Conservation (phyloP, 202 grass and related monocot genomes). For the Schoenoplectus tabernaemontani region DNA sequence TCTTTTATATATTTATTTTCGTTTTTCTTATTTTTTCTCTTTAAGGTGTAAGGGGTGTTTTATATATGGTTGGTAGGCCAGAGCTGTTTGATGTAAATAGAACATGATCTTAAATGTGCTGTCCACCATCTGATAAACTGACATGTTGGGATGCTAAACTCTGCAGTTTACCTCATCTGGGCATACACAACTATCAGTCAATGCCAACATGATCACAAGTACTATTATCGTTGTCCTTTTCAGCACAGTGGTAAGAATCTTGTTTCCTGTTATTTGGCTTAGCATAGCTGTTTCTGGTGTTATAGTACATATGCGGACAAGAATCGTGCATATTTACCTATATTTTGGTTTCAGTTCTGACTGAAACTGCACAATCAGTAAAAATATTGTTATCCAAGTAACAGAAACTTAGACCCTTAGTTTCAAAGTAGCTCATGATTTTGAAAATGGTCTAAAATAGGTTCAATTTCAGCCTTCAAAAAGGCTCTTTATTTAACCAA, state of each 20-base stretch:
- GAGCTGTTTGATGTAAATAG: neutral
- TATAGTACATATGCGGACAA: neutral
- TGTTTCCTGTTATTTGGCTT: neutral
- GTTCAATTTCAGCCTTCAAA: neutral
- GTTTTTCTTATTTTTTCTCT: neutral
- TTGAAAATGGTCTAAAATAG: neutral
- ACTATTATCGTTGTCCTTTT: slow-evolving; percentile 95
- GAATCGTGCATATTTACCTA: neutral
- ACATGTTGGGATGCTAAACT: slow-evolving; percentile 25
- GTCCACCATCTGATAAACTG: slow-evolving; percentile 1
- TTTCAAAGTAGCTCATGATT: neutral
- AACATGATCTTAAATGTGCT: neutral
- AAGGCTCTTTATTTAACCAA: neutral
- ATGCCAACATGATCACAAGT: slow-evolving; percentile 90
- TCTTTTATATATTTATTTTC: neutral
- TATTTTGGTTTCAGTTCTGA: neutral
- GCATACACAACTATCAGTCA: slow-evolving; percentile 45
- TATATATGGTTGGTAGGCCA: neutral
- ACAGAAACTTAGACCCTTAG: neutral
- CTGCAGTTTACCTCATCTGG: slow-evolving; percentile 71
- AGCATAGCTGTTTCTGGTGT: neutral
- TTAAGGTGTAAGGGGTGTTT: neutral
- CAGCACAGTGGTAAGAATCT: slow-evolving; percentile 74
- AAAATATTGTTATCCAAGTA: neutral
- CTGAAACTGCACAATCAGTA: neutral